Evolutionary conservation across 1,284 basidiomycete species (phyloP), one percentile per base, ranked within the genome.

Genomic region (Naganishia albida): DNA sequence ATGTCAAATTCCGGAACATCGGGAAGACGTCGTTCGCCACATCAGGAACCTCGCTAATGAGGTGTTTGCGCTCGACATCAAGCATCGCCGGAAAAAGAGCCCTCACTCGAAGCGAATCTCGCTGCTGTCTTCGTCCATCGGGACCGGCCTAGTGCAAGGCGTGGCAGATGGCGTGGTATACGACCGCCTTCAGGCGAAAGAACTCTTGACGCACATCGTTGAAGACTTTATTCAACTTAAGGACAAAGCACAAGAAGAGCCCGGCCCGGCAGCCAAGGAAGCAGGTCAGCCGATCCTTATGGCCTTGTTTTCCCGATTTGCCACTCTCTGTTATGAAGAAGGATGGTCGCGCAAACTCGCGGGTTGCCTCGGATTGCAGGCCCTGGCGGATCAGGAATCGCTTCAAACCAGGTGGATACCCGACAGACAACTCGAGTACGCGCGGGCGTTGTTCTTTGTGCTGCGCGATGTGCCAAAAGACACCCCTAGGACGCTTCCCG

Each of bases 401-500:
- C 80, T 96, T 28, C 89, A 87, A 26, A 81, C 85, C 46, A 86
- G 85, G 70, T 96, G 93, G 91, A 84, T 94, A 55, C 84, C 86
- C 67, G 92, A 96, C 64, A 88, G 93, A 53, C 90, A 96, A 76
- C 84, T 91, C 50, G 95, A 99, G 72, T 87, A 97, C 69, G 86
- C 94, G 57, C 88, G 94, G 51, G 93, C 91, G 4, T 84, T 99
- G 39, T 82, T 99, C 51, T 94, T 94, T 74, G 90, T 95, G 68
- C 83, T 99, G 56, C 98, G 99, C 76, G 95, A 99, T 75, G 90
- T 97, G 75, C 94, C 96, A 0, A 86, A 86, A 70, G 94, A 99
- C 70, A 85, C 93, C 48, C 91, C 93, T 0, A 85, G 86, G 25
- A 88, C 94, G 71, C 86, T 93, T 40, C 85, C 88, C 43, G 85